These are phyloP conservation scores for Saturnispora ahearnii DNA, from an alignment of 805 yeast genomes.

Conservation along the genomic window DNA sequence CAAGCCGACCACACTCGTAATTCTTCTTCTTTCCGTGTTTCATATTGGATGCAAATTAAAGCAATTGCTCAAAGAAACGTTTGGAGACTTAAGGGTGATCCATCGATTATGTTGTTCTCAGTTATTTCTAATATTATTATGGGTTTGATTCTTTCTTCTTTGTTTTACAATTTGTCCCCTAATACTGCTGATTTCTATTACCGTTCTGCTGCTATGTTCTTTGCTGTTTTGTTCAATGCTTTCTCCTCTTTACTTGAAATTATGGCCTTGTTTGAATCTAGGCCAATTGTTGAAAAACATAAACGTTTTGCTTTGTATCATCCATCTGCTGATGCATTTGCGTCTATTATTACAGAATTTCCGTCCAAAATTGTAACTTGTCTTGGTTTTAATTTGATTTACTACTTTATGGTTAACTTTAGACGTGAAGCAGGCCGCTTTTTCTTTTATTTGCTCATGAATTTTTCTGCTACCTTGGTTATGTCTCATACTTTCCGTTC, in stretches of 20 bases:
- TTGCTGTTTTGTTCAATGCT: conserved; percentile 55
- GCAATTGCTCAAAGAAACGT: conserved; percentile 38
- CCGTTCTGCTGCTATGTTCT: conserved; percentile 60
- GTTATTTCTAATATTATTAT: conserved; percentile 39
- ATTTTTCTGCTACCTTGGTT: conserved; percentile 34
- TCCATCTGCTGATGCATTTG: conserved; percentile 53
- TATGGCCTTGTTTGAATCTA: conserved; percentile 43
- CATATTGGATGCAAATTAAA: conserved; percentile 43
- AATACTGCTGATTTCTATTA: conserved; percentile 41
- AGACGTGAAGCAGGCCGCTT: conserved; percentile 44
- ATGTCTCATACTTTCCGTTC: conserved; percentile 51
- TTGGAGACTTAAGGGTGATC: conserved; percentile 42
- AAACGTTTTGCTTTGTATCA: conserved; percentile 47
- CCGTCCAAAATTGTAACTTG: conserved; percentile 41
- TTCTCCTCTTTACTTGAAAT: conserved; percentile 53
- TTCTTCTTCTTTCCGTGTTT: conserved; percentile 45
- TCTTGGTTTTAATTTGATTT: conserved; percentile 39
- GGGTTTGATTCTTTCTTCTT: conserved; percentile 49
- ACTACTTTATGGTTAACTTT: conserved; percentile 47
- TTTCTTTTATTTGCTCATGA: conserved; percentile 42
- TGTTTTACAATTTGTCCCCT: conserved; percentile 41
- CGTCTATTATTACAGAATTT: conserved; percentile 49
- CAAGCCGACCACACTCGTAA: conserved; percentile 41
- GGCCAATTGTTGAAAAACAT: conserved; percentile 53
- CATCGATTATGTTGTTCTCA: conserved; percentile 36